Evolutionary conservation across 257 asterid genomes (phyloP).

Genomic region (Euphrasia confusa): DNA sequence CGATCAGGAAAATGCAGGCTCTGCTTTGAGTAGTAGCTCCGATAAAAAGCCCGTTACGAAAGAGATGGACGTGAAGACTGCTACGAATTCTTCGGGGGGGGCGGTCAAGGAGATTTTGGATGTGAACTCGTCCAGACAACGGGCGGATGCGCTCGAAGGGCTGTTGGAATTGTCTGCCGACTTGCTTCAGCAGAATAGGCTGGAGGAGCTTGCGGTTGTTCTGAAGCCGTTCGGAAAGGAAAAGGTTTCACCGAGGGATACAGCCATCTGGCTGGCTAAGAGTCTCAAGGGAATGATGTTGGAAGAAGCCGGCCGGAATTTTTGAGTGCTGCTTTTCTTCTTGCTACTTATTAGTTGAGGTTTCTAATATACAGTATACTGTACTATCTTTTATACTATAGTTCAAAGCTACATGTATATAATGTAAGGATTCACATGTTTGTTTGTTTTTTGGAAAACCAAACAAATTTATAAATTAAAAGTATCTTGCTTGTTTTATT

Average conservation of each 20-base stretch:
- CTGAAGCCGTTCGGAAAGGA: conserved; percentile 88
- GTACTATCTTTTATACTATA: not conserved
- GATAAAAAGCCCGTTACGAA: conserved; percentile 34
- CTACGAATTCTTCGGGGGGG: conserved; percentile 27
- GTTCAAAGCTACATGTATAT: not conserved
- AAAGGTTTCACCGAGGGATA: conserved; percentile 97
- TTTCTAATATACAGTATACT: conserved; percentile 4
- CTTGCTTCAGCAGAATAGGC: conserved; percentile 74
- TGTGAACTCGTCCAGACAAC: conserved; percentile 72
- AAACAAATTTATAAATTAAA: no score
- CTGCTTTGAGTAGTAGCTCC: conserved; percentile 31
- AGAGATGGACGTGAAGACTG: conserved; percentile 45
- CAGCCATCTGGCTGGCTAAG: conserved; percentile 94
- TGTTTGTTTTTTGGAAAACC: no score
- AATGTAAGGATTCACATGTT: no score
- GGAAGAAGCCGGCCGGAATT: conserved; percentile 57
- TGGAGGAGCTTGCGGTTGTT: conserved; percentile 81
- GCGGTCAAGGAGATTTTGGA: conserved; percentile 65
- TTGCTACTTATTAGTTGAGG: conserved; percentile 5
- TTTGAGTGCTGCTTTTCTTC: conserved; percentile 25
- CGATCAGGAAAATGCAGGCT: conserved; percentile 18
- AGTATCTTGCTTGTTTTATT: no score
- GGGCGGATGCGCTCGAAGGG: conserved; percentile 98
- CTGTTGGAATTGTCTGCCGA: conserved; percentile 90
- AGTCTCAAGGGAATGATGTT: conserved; percentile 96